A percentile compares a stretch with the other conserved stretches of the same genome.
phyloP scores from a whole-genome alignment of 768 basidiomycete species.

The Pleurotus sapidus region DNA sequence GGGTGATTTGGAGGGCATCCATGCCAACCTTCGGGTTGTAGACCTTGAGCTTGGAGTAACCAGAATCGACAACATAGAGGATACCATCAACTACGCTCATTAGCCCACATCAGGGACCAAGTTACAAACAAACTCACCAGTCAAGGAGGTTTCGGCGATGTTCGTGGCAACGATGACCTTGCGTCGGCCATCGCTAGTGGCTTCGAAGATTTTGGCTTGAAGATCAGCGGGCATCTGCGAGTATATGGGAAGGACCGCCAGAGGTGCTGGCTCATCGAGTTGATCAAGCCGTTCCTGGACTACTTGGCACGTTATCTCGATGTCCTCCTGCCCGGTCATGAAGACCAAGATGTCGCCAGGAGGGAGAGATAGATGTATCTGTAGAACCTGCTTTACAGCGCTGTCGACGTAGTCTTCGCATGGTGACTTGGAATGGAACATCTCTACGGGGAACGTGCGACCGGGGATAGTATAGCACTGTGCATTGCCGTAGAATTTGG shows the following conservation, averaged over 20 bases:
- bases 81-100: slow-evolving; percentile 83
- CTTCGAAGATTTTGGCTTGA: slow-evolving; percentile 96
- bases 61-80: slow-evolving; percentile 93
- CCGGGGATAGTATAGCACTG: slow-evolving; percentile 89
- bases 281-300: slow-evolving; percentile 88
- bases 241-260: slow-evolving; percentile 96
- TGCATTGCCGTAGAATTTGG: slow-evolving; percentile 91
- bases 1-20: slow-evolving; percentile 98
- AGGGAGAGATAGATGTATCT: slow-evolving; percentile 92
- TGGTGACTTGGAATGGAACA: slow-evolving; percentile 92
- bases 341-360: slow-evolving; percentile 96
- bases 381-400: slow-evolving; percentile 96
- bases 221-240: slow-evolving; percentile 99
- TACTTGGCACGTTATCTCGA: slow-evolving; percentile 95
- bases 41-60: slow-evolving; percentile 96
- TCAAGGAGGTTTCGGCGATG: slow-evolving; percentile 97
- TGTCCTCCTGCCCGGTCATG: slow-evolving; percentile 99
- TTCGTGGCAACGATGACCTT: slow-evolving; percentile 99
- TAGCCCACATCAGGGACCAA: slow-evolving; percentile 12
- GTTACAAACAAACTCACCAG: slow-evolving; percentile 46
- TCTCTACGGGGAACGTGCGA: slow-evolving; percentile 97
- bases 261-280: slow-evolving; percentile 83
- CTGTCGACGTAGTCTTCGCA: slow-evolving; percentile 99
- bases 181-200: slow-evolving; percentile 88
- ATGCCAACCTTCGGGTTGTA: slow-evolving; percentile 99